Evolutionary conservation across 2,329 filamentous ascomycete genomes (phyloP).

Genomic region (Arthroderma sp.): DNA sequence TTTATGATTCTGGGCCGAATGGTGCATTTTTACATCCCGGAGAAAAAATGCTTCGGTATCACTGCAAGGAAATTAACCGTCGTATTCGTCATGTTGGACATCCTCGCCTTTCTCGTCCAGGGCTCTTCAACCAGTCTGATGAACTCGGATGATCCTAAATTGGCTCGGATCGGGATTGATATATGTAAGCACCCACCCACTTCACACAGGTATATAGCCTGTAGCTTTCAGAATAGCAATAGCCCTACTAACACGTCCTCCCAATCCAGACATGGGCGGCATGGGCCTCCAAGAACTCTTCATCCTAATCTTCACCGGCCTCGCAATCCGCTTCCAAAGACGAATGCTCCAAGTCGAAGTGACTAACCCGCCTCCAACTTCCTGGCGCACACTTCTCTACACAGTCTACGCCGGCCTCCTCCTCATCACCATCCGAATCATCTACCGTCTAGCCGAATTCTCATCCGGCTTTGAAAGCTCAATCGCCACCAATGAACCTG

Average conservation of each 20-base stretch:
- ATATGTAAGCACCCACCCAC: slow-evolving; percentile 11
- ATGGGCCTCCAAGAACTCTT: slow-evolving; percentile 42
- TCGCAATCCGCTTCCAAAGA: slow-evolving; percentile 39
- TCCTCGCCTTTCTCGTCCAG: slow-evolving; percentile 18
- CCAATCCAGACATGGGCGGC: slow-evolving; percentile 17
- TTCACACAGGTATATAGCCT: slow-evolving; percentile 10
- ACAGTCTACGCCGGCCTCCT: slow-evolving; percentile 40
- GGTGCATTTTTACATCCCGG: slow-evolving; percentile 32
- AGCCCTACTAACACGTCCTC: background rate
- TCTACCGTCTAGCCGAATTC: slow-evolving; percentile 49
- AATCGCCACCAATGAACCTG: slow-evolving; percentile 24
- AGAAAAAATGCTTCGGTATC: slow-evolving; percentile 25
- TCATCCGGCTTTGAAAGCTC: slow-evolving; percentile 37
- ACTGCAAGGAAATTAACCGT: slow-evolving; percentile 25
- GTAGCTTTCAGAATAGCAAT: background rate
- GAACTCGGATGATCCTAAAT: slow-evolving; percentile 11
- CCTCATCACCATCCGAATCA: slow-evolving; percentile 41
- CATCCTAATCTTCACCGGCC: slow-evolving; percentile 35
- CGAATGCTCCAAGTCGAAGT: slow-evolving; percentile 22
- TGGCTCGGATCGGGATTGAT: slow-evolving; percentile 14
- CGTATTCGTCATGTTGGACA: slow-evolving; percentile 31
- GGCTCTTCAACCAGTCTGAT: slow-evolving; percentile 9
- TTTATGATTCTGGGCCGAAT: slow-evolving; percentile 37
- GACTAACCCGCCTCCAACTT: slow-evolving; percentile 21
- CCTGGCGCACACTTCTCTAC: slow-evolving; percentile 27